Evolutionary conservation across 148 eudicot genomes (phyloP), one percentile per base, ranked within the genome.

Genomic region (Beta vulgaris): DNA sequence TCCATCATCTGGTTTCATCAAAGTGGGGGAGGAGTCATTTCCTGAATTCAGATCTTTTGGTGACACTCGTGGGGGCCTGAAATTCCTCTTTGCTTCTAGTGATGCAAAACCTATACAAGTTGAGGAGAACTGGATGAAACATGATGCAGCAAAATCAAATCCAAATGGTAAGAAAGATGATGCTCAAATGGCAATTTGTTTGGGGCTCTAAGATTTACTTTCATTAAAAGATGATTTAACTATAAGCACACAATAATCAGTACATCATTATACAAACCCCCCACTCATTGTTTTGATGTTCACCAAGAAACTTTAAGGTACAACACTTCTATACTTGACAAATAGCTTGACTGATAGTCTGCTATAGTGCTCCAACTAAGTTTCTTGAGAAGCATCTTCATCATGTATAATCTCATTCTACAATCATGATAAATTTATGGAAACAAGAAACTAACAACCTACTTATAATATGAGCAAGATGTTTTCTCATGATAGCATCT

Each of bases 11-110:
- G 69, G 85, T 71, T 68, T 80, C 49, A 57, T 29, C 44, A 57
- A 54, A 68, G 79, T 69, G 34, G 83, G 78, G 42, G 80, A 84
- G 81, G 74, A 75, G 79, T 71, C 77, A 64, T 68, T 79, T 14
- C 49, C 60, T 68, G 65, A 75, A 76, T 68, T 78, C 46, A 79
- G 75, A 72, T 77, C 76, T 55, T 74, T 81, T 31, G 91, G 87
- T 61, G 83, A 77, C 57, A 31, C 76, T 71, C 99, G 87, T 55
- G 99, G 99, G 62, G 87, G 89, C 75, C 68, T 91, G 79, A 89
- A 92, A 48, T 84, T 87, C 82, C 90, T 81, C 85, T 95, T 95
- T 69, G 99, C 97, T 88, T 95, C 99, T 60, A 92, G 85, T 72
- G 99, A 89, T 63, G 99, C 93, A 88, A 84, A 87, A 82, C 99